Conservation (phyloP, 768 basidiomycete species). For the Collybiopsis confluens region DNA sequence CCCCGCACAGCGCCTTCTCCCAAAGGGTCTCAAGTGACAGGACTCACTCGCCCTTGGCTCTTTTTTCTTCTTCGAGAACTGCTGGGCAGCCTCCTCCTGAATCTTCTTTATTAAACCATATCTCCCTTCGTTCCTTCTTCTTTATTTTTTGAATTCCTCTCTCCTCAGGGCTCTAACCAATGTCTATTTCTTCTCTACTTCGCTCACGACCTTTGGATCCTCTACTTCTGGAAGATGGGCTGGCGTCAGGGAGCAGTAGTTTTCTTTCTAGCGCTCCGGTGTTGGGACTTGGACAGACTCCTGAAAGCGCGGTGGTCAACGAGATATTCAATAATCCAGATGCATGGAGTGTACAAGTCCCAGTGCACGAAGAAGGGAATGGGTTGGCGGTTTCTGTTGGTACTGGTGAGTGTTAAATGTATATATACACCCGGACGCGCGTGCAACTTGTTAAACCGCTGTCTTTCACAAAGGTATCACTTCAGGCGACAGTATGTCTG, state of each 20-base stretch:
- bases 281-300: neutral
- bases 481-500: neutral
- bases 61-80: slow-evolving; percentile 2
- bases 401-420: neutral
- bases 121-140: too few relatives aligned
- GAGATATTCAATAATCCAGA: slow-evolving; percentile 10
- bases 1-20: too few relatives aligned
- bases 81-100: slow-evolving; percentile 9
- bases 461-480: neutral
- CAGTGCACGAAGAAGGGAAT: neutral
- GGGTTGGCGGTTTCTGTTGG: neutral
- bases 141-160: neutral
- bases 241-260: neutral
- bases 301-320: slow-evolving; percentile 7
- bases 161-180: too few relatives aligned
- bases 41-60: neutral
- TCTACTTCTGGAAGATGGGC: slow-evolving; percentile 5
- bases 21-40: too few relatives aligned
- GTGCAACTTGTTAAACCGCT: neutral
- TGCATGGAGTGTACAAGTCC: slow-evolving; percentile 2
- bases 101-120: too few relatives aligned
- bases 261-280: neutral
- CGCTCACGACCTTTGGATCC: slow-evolving; percentile 2
- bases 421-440: neutral
- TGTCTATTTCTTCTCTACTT: neutral